These are phyloP conservation scores for Carex pumila DNA, from an alignment of 176 grass and related monocot species.

Conservation along the genomic window DNA sequence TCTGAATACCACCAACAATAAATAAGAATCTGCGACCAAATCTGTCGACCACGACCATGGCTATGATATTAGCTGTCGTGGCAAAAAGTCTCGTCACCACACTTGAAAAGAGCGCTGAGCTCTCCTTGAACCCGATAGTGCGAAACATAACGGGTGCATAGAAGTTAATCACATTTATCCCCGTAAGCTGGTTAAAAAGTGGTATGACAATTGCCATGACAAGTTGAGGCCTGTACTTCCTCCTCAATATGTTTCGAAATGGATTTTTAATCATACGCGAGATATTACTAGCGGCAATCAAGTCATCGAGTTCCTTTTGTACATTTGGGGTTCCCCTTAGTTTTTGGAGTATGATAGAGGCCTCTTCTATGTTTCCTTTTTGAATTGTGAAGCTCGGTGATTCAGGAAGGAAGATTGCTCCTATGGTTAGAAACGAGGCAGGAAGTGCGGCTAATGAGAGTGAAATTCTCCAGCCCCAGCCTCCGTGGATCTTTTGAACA, in stretches of 20 bases:
- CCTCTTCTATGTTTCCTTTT: constrained; percentile 33
- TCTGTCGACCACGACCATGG: constrained; percentile 51
- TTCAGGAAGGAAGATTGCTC: constrained; percentile 69
- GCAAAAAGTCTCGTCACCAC: constrained; percentile 56
- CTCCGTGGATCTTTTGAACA: constrained; percentile 29
- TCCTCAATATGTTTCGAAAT: constrained; percentile 43
- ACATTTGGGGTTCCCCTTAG: constrained; percentile 58
- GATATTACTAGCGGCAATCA: constrained; percentile 48
- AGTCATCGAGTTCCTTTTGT: constrained; percentile 60
- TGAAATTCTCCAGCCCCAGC: constrained; percentile 84
- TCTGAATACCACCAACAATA: constrained; percentile 49
- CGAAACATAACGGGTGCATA: constrained; percentile 59
- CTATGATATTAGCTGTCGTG: constrained; percentile 49
- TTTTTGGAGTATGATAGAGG: constrained; percentile 44
- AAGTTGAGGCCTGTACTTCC: constrained; percentile 76
- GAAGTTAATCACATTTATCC: constrained; percentile 80
- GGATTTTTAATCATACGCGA: constrained; percentile 31
- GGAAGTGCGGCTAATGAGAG: constrained; percentile 62
- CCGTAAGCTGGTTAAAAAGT: constrained; percentile 66
- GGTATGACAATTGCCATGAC: constrained; percentile 43
- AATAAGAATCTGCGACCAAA: constrained; percentile 56
- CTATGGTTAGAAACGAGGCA: constrained; percentile 51
- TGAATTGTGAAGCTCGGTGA: constrained; percentile 72
- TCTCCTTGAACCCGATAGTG: constrained; percentile 55
- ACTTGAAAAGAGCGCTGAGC: constrained; percentile 30